Conservation (phyloP, 2,329 filamentous ascomycete species). For the Phaeosphaeria sp. region DNA sequence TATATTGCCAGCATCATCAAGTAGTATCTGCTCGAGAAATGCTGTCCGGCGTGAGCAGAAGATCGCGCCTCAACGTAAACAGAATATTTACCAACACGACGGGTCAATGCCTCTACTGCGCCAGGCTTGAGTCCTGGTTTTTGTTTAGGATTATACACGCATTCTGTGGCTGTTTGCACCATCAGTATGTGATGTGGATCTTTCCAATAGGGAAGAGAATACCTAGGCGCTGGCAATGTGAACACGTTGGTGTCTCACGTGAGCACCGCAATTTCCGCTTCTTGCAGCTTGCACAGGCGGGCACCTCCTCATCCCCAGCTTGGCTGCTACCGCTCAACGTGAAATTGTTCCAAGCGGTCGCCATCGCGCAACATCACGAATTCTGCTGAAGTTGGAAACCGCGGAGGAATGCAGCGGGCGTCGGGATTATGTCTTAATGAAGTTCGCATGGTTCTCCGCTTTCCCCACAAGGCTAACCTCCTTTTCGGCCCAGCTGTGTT, state of each 20-base stretch:
- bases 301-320: constrained; percentile 35
- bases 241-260: constrained; percentile 39
- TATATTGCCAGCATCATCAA: constrained; percentile 36
- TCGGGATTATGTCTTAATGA: constrained; percentile 21
- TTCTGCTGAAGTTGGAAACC: constrained; percentile 23
- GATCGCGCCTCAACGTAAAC: not conserved
- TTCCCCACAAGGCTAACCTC: constrained; percentile 24
- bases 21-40: constrained; percentile 38
- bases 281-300: constrained; percentile 42
- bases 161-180: constrained; percentile 29
- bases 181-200: constrained; percentile 13
- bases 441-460: constrained; percentile 28
- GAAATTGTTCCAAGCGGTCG: constrained; percentile 42
- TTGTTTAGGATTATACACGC: constrained; percentile 41
- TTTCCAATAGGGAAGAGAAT: constrained; percentile 10
- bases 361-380: constrained; percentile 37
- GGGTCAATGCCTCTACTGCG: constrained; percentile 42
- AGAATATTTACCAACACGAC: constrained; percentile 36
- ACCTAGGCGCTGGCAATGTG: constrained; percentile 43
- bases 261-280: constrained; percentile 43
- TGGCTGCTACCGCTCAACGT: constrained; percentile 33
- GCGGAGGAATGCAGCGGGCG: constrained; percentile 32
- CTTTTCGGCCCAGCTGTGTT: constrained; percentile 25
- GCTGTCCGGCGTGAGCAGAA: constrained; percentile 27
- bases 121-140: constrained; percentile 43